phyloP scores from a whole-genome alignment of 352 stramenopile genomes.

The Globisporangium camurandrum region DNA sequence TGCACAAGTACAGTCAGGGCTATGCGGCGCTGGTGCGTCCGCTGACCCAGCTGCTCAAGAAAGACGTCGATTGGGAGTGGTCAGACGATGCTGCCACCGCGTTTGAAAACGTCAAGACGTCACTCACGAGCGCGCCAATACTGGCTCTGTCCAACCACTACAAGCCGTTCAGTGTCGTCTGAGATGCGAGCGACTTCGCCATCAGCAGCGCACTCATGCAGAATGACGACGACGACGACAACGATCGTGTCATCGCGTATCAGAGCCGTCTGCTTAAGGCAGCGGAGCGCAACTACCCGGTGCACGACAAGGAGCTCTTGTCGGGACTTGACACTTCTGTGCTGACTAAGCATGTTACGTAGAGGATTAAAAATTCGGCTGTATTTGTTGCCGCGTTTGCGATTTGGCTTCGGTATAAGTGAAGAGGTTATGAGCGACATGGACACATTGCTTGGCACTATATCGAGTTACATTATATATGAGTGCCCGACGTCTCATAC shows the following conservation, averaged over 20 bases:
- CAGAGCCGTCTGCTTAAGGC: neutral
- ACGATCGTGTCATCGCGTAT: neutral
- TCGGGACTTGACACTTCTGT: no score
- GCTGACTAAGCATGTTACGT: no score
- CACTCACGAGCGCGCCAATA: no score
- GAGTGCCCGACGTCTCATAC: no score
- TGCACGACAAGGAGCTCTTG: neutral
- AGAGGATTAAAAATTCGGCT: no score
- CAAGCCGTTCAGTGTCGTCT: neutral
- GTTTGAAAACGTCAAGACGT: slow-evolving; percentile 10
- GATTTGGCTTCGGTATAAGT: no score
- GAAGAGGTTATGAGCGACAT: no score
- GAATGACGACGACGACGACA: no score
- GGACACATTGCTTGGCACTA: no score
- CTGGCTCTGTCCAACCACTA: neutral
- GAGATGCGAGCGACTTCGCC: neutral
- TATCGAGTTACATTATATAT: no score
- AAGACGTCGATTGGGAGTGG: slow-evolving; percentile 7
- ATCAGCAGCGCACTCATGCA: neutral
- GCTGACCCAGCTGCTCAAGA: slow-evolving; percentile 1
- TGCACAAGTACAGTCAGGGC: slow-evolving; percentile 8
- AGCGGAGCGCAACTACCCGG: neutral
- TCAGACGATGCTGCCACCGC: neutral
- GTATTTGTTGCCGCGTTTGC: no score
- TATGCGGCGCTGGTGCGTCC: neutral